phyloP scores from a whole-genome alignment of 192 early-diverging fungal genomes.

The Polychytrium aggregatum region DNA sequence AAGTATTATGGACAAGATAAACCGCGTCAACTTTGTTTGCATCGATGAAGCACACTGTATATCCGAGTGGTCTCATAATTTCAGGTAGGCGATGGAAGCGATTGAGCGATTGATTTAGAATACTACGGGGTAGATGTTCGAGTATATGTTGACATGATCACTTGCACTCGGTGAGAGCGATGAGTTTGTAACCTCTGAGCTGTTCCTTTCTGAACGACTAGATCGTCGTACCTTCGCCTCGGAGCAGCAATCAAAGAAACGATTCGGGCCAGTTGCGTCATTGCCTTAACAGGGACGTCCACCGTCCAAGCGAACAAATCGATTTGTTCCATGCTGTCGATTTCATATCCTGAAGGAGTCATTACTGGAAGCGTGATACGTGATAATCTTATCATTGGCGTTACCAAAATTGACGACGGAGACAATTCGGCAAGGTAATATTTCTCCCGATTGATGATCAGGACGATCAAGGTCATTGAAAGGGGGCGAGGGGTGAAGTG shows the following conservation, averaged over 20 bases:
- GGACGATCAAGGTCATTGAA: too few species aligned
- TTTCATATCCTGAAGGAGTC: conserved; percentile 34
- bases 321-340: conserved; percentile 49
- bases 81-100: conserved; percentile 60
- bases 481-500: too few species aligned
- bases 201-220: too few species aligned
- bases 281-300: conserved; percentile 66
- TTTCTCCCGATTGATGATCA: too few species aligned
- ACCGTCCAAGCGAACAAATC: conserved; percentile 38
- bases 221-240: conserved; percentile 49
- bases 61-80: conserved; percentile 80
- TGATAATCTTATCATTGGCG: conserved; percentile 51
- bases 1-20: conserved; percentile 32
- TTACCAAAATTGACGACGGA: too few species aligned
- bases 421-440: too few species aligned
- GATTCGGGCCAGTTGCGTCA: conserved; percentile 39
- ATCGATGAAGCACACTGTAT: conserved; percentile 79
- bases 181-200: too few species aligned
- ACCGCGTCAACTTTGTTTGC: conserved; percentile 47
- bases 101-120: conserved; percentile 2
- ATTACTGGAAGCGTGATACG: conserved; percentile 41
- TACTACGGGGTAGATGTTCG: too few species aligned
- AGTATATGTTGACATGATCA: neutral
- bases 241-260: conserved; percentile 27
- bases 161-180: neutral